Percentiles rank a stretch among this genome's conserved stretches.
These are phyloP conservation scores for Panicum hallii DNA, from an alignment of 202 grass and related monocot species.

Conservation along the genomic window DNA sequence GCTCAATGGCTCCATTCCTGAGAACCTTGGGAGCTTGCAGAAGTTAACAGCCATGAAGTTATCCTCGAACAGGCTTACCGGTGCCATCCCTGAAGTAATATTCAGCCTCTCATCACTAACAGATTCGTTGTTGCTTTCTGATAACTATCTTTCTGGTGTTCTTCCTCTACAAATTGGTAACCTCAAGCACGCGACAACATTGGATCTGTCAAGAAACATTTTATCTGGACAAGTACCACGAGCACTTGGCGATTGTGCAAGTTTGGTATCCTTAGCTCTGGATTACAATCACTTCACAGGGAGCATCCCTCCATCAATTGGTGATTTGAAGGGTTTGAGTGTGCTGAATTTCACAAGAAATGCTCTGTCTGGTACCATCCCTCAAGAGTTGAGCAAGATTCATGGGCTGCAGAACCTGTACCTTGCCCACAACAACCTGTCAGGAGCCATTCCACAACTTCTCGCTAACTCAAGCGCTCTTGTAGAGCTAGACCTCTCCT, in stretches of 20 bases:
- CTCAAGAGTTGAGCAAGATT: constrained; percentile 33
- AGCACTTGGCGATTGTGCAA: constrained; percentile 38
- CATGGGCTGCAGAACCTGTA: constrained; percentile 34
- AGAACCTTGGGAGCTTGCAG: constrained; percentile 27
- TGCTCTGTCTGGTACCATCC: constrained; percentile 43
- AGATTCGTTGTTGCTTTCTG: constrained; percentile 18
- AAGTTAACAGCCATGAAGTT: constrained; percentile 10
- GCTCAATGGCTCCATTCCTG: constrained; percentile 47
- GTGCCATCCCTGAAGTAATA: constrained; percentile 40
- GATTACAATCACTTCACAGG: constrained; percentile 45
- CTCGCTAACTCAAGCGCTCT: constrained; percentile 26
- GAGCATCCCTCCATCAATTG: constrained; percentile 31
- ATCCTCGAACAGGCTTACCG: constrained; percentile 39
- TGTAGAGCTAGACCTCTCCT: constrained; percentile 45
- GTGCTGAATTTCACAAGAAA: constrained; percentile 39
- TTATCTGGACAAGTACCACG: constrained; percentile 32
- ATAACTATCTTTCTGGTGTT: too few relatives aligned
- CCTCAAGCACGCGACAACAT: background rate
- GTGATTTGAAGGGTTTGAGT: constrained; percentile 46
- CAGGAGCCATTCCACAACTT: constrained; percentile 38
- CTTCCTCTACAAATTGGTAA: constrained; percentile 29
- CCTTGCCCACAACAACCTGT: constrained; percentile 50
- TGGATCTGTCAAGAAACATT: constrained; percentile 45
- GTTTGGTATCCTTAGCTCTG: constrained; percentile 42
- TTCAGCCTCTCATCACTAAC: constrained; percentile 32